These are phyloP conservation scores for Kodamaea laetipori DNA, from an alignment of 805 yeast genomes.

Conservation along the genomic window DNA sequence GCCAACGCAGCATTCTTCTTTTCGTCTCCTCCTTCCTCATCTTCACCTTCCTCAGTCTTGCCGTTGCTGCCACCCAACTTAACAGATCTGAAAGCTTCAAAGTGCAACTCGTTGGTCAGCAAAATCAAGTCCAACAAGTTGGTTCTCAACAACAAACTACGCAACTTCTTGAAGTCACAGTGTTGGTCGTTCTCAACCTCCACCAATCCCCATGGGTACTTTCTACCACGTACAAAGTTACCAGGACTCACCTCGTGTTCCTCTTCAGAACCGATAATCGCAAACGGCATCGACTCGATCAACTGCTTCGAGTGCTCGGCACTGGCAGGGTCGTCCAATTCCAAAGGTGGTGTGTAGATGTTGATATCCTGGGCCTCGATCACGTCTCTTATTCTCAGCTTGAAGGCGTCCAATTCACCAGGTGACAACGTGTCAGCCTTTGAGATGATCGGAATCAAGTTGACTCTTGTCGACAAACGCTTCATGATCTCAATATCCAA, in stretches of 20 bases:
- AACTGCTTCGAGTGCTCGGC: slow-evolving; percentile 79
- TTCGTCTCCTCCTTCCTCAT: slow-evolving; percentile 18
- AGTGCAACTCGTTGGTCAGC: slow-evolving; percentile 80
- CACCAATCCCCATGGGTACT: slow-evolving; percentile 88
- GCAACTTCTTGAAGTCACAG: slow-evolving; percentile 81
- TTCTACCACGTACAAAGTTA: slow-evolving; percentile 69
- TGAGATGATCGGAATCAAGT: slow-evolving; percentile 86
- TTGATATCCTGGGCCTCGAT: slow-evolving; percentile 83
- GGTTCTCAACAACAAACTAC: slow-evolving; percentile 77
- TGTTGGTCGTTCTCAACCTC: slow-evolving; percentile 86
- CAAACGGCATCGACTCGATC: slow-evolving; percentile 85
- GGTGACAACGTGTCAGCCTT: slow-evolving; percentile 84
- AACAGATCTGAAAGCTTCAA: slow-evolving; percentile 72
- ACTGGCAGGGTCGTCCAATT: slow-evolving; percentile 69
- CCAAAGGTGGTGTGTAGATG: slow-evolving; percentile 83
- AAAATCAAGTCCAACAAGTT: slow-evolving; percentile 80
- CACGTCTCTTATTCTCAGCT: slow-evolving; percentile 74
- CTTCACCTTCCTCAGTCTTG: slow-evolving; percentile 29
- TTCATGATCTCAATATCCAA: slow-evolving; percentile 89
- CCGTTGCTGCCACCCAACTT: slow-evolving; percentile 52
- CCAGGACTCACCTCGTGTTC: slow-evolving; percentile 67
- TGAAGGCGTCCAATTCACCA: slow-evolving; percentile 66
- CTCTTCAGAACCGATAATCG: slow-evolving; percentile 76
- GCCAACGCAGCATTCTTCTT: slow-evolving; percentile 25
- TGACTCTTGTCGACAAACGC: slow-evolving; percentile 74